A percentile compares a stretch with the other conserved stretches of the same genome.
These are phyloP conservation scores for Zelopaecilomyces penicillatus DNA, from an alignment of 2,329 filamentous ascomycete genomes.

Conservation along the genomic window DNA sequence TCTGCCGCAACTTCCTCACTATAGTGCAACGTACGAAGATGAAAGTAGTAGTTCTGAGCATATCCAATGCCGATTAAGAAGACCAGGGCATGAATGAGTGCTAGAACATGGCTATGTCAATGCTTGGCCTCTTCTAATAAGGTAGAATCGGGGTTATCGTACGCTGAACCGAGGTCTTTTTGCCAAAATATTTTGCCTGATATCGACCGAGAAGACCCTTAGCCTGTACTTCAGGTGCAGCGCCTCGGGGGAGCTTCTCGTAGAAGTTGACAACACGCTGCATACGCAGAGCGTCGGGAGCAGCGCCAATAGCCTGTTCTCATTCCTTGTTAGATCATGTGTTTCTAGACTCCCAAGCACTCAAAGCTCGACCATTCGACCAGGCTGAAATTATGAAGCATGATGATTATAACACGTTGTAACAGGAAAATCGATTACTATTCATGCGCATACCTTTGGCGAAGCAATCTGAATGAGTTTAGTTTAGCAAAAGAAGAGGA, in stretches of 20 bases:
- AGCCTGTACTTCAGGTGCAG: slow-evolving; percentile 74
- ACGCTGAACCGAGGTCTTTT: slow-evolving; percentile 86
- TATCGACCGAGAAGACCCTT: slow-evolving; percentile 82
- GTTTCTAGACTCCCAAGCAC: no score
- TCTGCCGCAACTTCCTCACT: background rate
- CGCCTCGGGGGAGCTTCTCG: slow-evolving; percentile 90
- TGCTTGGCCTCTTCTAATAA: background rate
- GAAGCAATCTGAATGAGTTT: slow-evolving; percentile 58
- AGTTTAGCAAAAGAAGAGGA: slow-evolving; percentile 30
- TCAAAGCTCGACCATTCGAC: no score
- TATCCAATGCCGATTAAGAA: slow-evolving; percentile 77
- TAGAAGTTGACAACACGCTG: slow-evolving; percentile 97
- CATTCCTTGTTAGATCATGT: slow-evolving; percentile 8
- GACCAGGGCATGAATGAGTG: slow-evolving; percentile 78
- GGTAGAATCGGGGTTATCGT: slow-evolving; percentile 31
- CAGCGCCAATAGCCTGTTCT: slow-evolving; percentile 78
- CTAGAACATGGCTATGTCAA: slow-evolving; percentile 38
- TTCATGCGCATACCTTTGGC: slow-evolving; percentile 62
- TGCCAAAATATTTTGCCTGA: slow-evolving; percentile 88
- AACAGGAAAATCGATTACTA: no score
- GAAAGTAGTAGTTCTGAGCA: slow-evolving; percentile 99
- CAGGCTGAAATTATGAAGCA: no score
- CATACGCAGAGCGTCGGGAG: slow-evolving; percentile 95
- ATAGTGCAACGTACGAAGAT: slow-evolving; percentile 68
- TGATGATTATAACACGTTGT: no score